phyloP scores from a whole-genome alignment of 805 yeast genomes.

The Kluyveromyces dobzhanskii region DNA sequence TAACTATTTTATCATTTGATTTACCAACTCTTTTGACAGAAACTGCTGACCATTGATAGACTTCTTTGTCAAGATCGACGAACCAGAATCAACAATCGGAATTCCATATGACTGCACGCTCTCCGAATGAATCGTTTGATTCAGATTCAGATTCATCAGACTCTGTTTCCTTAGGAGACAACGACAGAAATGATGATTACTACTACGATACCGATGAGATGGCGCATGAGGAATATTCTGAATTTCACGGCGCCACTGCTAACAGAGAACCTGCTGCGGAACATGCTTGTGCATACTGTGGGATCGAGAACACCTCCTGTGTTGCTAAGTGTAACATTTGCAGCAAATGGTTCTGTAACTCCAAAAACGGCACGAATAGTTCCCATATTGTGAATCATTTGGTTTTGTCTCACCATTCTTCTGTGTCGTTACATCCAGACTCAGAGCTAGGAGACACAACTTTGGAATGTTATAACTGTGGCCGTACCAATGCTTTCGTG shows the following conservation, averaged over 20 bases:
- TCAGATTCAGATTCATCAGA: background rate
- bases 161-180: background rate
- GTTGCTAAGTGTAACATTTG: constrained; percentile 74
- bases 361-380: constrained; percentile 46
- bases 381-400: constrained; percentile 84
- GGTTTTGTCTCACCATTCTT: constrained; percentile 70
- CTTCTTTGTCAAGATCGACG: no score
- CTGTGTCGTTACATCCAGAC: constrained; percentile 65
- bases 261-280: constrained; percentile 21
- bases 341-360: constrained; percentile 84
- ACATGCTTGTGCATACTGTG: constrained; percentile 63
- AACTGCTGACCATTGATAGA: no score
- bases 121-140: background rate
- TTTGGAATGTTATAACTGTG: constrained; percentile 87
- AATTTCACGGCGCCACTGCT: background rate
- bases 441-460: constrained; percentile 82
- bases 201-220: background rate
- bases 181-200: background rate
- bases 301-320: constrained; percentile 51
- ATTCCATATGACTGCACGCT: background rate
- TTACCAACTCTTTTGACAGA: no score
- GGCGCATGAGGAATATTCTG: background rate
- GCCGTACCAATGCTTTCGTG: constrained; percentile 67
- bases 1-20: no score
- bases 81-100: no score